These are phyloP conservation scores for Vachellia collinsii DNA, from an alignment of 306 rosid genomes.

Conservation along the genomic window DNA sequence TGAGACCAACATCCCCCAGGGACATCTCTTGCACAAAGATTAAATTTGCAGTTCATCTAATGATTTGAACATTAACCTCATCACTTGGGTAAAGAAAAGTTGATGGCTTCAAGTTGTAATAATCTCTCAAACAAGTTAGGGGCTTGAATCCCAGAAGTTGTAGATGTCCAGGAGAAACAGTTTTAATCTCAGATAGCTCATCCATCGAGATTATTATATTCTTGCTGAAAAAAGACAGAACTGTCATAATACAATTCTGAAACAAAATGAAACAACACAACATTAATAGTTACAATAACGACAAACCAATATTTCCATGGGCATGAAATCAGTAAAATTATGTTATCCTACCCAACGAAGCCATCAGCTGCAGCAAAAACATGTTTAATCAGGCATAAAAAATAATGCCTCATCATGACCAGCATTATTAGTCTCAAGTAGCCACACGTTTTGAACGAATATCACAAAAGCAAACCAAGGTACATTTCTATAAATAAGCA, in stretches of 20 bases:
- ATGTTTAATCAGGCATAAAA: background rate
- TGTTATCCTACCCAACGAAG: constrained; percentile 17
- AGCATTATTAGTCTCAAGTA: background rate
- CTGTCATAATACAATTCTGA: constrained; percentile 29
- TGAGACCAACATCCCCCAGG: background rate
- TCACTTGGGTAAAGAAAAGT: constrained; percentile 84
- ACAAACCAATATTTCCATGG: constrained; percentile 17
- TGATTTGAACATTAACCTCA: constrained; percentile 60
- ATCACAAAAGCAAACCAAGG: constrained; percentile 4
- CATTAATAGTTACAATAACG: constrained; percentile 23
- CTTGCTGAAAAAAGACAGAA: constrained; percentile 58
- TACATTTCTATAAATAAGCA: background rate
- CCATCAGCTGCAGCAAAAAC: constrained; percentile 22
- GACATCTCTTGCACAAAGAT: constrained; percentile 18
- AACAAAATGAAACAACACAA: constrained; percentile 34
- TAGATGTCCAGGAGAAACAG: constrained; percentile 70
- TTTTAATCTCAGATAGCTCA: constrained; percentile 78
- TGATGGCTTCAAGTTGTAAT: constrained; percentile 91
- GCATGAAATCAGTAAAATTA: constrained; percentile 2
- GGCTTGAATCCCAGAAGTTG: constrained; percentile 93
- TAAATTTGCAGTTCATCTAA: constrained; percentile 31
- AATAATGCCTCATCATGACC: background rate
- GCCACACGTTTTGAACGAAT: background rate
- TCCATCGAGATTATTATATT: constrained; percentile 66
- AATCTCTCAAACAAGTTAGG: constrained; percentile 81